Base-by-base conservation (phyloP, 2,329 filamentous ascomycete genomes). In the Balansia obtecta region DNA sequence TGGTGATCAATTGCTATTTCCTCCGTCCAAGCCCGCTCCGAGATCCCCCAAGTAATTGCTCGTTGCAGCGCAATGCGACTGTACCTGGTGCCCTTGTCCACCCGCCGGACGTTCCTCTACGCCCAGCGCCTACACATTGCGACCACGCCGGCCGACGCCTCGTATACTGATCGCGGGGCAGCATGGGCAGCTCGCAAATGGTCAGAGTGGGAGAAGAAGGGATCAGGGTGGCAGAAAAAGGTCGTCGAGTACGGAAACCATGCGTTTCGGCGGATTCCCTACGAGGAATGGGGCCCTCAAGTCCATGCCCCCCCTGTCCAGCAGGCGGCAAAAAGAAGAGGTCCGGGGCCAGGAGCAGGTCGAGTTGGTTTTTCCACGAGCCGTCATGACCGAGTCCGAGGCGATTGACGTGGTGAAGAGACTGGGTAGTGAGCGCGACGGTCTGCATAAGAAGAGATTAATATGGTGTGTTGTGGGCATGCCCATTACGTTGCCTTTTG, bases 241-340 rank as follows among this genome's bases (percentile, higher is more conserved):
- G 76, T 96, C 18, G 91, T 93, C 48, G 75, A 78, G 52, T 94
- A 91, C 66, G 93, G 93, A 50, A 96, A 98, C 69, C 73, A 81
- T 46, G 81, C 88, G 15, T 79, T 98, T 54, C 83, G 87, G 59
- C 81, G 88, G 55, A 95, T 98, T 60, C 87, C 93, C 2, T 96
- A 87, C 65, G 87, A 97, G 69, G 93, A 98, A 83, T 98, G 93
- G 93, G 93, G 89, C 88, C 0, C 75, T 98, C 57, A 97, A 97
- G 71, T 95, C 88, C 37, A 83, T 98, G 48, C 93, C 93, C 43
- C 84, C 90, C 20, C 73, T 95, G 58, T 88, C 82, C 41, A 71
- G 80, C 51, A 77, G 80, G 57, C 76, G 82, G 52, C 76, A 79
- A 57, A 72, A 77, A 46, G 81, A 86, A 48, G 80, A 86, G 58